Base-by-base conservation (phyloP, 2,329 filamentous ascomycete genomes). In the Ophiobolus disseminans region DNA sequence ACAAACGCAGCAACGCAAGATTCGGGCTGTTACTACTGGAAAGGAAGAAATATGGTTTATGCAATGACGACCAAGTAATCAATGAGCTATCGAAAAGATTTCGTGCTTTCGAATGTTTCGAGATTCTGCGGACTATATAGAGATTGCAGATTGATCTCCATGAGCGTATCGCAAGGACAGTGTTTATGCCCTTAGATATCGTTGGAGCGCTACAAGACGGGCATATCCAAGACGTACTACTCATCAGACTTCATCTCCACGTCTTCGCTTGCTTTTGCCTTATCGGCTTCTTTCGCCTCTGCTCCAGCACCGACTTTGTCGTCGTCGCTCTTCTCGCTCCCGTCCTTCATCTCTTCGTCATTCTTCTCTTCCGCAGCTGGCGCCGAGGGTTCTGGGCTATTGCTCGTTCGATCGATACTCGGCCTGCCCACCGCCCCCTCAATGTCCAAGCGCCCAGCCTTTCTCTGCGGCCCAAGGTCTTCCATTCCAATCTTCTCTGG, bases 401-500 rank as follows among this genome's bases (percentile, higher is more conserved):
- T 69, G 42, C 63, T 65, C 3, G 53, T 40, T 19, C 60, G 57
- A 19, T 62, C 61, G 1, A 72, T 40, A 40, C 69, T 69, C 23
- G 69, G 65, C 31, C 70, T 60, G 14, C 72, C 72, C 4, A 73
- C 58, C 1, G 70, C 72, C 5, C 65, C 72, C 42, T 73, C 72
- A 36, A 73, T 66, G 38, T 74, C 55, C 21, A 74, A 53, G 10
- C 36, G 45, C 73, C 76, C 42, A 57, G 75, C 73, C 89, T 76
- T 90, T 14, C 75, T 74, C 90, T 80, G 92, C 8, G 89, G 86
- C 0, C 94, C 94, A 57, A 90, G 88, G 68, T 99, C 94, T 60
- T 90, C 86, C 50, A 91, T 85, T 4, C 92, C 93, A 40, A 97
- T 88, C 60, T 90, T 82, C 22, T 90, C 85, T 0, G 94, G 94